Base-by-base conservation (phyloP, 805 yeast species). In the Candida berthetii region DNA sequence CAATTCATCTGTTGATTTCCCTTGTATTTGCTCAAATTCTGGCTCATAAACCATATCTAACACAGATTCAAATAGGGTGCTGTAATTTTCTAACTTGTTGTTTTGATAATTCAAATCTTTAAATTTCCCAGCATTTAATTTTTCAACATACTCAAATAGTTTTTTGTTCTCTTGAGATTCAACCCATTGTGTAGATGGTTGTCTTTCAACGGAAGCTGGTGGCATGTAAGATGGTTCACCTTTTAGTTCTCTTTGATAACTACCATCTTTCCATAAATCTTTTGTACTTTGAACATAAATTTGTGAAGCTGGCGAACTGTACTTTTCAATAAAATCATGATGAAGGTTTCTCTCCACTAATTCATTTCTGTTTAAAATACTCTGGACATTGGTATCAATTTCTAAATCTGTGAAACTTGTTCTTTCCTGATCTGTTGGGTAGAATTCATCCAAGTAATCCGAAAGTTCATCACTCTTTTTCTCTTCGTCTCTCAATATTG, bases 351-450 rank as follows among this genome's bases (percentile, higher is more conserved):
- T 54, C 42, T 70, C 71, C 4, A 49, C 51, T 9, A 81, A 36
- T 0, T 62, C 62, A 1, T 51, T 40, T 19, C 89, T 61, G 55
- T 90, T 89, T 8, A 62, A 27, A 11, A 91, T 82, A 57, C 71
- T 63, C n/a, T 65, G 69, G 0, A 88, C 80, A 6, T 68, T 50
- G 1, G 82, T 62, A 57, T 91, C 97, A 13, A 89, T 54, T 55
- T 91, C 98, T 5, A 88, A 55, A 9, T 80, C 62, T 4, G 82
- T 69, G 44, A 76, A 66, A 0, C 89, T 84, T 40, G 79, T 74
- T 43, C 95, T 62, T 1, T 74, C 71, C 2, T 47, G 42, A 27
- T 58, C 52, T 0, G 44, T 43, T 1, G 53, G 54, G 15, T 39
- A 39, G 38, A 53, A 64, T 7, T 50, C 54, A 9, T 50, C 45